Evolutionary conservation across 73 alveolate genomes (phyloP).

Genomic region (Paramecium sonneborni): DNA sequence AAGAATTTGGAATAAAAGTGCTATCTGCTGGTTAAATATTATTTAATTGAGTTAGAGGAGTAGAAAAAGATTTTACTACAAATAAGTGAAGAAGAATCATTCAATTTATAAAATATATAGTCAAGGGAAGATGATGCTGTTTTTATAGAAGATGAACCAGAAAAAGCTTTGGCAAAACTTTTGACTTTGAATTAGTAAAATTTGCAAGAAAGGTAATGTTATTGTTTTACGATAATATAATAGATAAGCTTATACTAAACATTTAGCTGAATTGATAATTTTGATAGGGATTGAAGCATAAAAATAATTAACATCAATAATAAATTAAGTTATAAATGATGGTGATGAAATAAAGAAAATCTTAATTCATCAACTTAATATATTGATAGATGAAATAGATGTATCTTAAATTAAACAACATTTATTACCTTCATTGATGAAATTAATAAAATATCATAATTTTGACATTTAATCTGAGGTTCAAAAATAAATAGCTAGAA

Average conservation of each 20-base stretch:
- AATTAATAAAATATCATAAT: slow-evolving; percentile 13
- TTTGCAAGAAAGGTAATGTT: not conserved
- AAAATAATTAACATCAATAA: not conserved
- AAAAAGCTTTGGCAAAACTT: not conserved
- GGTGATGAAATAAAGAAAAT: slow-evolving; percentile 22
- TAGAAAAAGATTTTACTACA: slow-evolving; percentile 1
- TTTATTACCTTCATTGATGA: not conserved
- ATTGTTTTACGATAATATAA: not conserved
- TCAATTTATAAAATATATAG: not conserved
- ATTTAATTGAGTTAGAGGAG: not conserved
- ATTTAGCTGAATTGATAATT: not conserved
- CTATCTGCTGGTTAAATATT: not conserved
- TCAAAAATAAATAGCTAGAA: not conserved
- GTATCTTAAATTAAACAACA: not conserved
- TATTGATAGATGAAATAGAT: not conserved
- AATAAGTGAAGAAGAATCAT: slow-evolving; percentile 7
- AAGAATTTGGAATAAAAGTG: slow-evolving; percentile 29
- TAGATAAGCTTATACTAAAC: slow-evolving; percentile 22
- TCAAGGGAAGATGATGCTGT: slow-evolving; percentile 5
- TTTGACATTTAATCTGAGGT: not conserved
- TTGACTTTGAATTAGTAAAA: not conserved
- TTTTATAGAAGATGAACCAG: slow-evolving; percentile 34
- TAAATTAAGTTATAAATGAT: not conserved
- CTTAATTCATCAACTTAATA: not conserved
- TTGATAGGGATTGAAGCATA: not conserved